Base-by-base conservation (phyloP, 1,284 basidiomycete genomes). In the Entoloma clypeatum region DNA sequence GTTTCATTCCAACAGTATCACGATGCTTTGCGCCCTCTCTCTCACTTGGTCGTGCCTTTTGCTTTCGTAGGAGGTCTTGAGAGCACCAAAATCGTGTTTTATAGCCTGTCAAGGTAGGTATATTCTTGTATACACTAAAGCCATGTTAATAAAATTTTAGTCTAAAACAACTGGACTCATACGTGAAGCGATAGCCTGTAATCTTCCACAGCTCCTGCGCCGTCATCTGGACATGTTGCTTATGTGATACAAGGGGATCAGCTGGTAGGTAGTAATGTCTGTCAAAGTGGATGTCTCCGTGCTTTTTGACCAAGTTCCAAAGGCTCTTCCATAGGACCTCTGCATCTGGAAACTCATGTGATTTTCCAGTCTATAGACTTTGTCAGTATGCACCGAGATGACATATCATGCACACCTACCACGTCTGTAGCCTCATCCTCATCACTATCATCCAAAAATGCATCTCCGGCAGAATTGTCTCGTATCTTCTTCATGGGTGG, bases 1-100 rank as follows among this genome's bases (percentile, higher is more conserved):
- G 27, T 24, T 48, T 35, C 58, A 60, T 60, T 13, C 56, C 54
- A 33, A 58, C 39, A 11, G 28, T 50, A 45, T 56, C 46, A 32
- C 23, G 26, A 37, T 47, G 38, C 44, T 51, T 47, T 9, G 16
- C 16, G 2, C 31, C 31, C 23, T 33, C 16, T 23, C 32, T 3
- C 7, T 34, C n/a, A 16, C 19, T 21, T 21, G 32, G 32, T 13
- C 10, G 2, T n/a, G 18, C 19, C 11, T 22, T 34, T 13, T 34
- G 32, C n/a, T n/a, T n/a, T n/a, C n/a, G n/a, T n/a, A n/a, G n/a
- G n/a, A n/a, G n/a, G n/a, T n/a, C n/a, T n/a, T n/a, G n/a, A n/a
- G n/a, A n/a, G n/a, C n/a, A n/a, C n/a, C n/a, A n/a, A n/a, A n/a
- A n/a, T n/a, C n/a, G n/a, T n/a, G n/a, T n/a, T n/a, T n/a, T n/a